These are phyloP conservation scores for Elaeis oleifera DNA, from an alignment of 202 grass and related monocot species.

Conservation along the genomic window DNA sequence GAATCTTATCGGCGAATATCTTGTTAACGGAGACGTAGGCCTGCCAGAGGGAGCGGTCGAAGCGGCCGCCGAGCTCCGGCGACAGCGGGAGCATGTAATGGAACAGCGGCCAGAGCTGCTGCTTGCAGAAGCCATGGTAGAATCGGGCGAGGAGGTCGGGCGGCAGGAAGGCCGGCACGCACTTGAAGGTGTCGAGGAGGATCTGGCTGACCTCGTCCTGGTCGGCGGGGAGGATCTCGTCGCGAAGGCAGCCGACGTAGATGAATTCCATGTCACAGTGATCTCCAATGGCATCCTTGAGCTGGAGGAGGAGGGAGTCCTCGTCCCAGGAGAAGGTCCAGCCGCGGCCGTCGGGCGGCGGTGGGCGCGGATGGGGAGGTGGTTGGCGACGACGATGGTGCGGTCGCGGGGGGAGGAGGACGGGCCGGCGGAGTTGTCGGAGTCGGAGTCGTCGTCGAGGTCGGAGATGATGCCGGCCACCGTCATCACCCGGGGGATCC, in stretches of 20 bases:
- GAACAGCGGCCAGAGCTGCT: conserved; percentile 91
- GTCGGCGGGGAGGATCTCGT: conserved; percentile 46
- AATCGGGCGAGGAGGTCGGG: conserved; percentile 52
- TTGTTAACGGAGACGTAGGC: conserved; percentile 88
- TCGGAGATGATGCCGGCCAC: not conserved
- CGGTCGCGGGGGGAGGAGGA: conserved; percentile 52
- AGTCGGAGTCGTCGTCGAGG: conserved; percentile 44
- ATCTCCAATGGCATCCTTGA: conserved; percentile 49
- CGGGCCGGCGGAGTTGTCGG: conserved; percentile 40
- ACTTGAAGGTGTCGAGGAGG: conserved; percentile 79
- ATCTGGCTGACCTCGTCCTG: conserved; percentile 75
- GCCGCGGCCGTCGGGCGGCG: conserved; percentile 8
- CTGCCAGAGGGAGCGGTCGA: conserved; percentile 84
- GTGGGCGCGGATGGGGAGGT: conserved; percentile 59
- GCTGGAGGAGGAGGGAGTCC: conserved; percentile 75
- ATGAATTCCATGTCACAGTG: conserved; percentile 53
- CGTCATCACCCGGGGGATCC: too few relatives aligned
- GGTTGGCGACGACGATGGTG: conserved; percentile 87
- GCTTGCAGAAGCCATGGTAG: conserved; percentile 98
- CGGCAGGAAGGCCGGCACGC: conserved; percentile 68
- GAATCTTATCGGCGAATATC: conserved; percentile 85
- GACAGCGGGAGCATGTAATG: conserved; percentile 95
- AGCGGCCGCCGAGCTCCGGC: conserved; percentile 79
- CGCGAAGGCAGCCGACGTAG: conserved; percentile 84
- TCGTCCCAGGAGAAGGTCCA: conserved; percentile 86